Evolutionary conservation across 495 filamentous ascomycete genomes (phyloP), one percentile per base, ranked within the genome.

Genomic region (Diplogelasinospora grovesii): DNA sequence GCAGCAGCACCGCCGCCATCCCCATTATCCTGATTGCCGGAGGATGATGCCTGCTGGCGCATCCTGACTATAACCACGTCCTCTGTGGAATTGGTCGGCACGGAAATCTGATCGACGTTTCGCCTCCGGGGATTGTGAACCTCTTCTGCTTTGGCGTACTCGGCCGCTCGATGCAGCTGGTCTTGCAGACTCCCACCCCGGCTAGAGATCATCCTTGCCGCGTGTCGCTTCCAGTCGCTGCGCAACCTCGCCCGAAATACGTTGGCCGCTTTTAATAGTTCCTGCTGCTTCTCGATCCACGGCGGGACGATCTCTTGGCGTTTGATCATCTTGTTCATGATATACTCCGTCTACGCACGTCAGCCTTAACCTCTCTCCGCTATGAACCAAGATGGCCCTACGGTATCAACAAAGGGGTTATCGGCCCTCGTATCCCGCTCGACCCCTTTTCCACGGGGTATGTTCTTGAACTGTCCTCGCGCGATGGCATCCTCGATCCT

Each of bases 251-350:
- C 59, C 4, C 92, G 77, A 59, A 98, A 96, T 5, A 71, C 66
- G 29, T 68, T 71, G 5, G 81, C 70, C 9, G 84, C 77, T 39
- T 71, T 77, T 4, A 80, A 71, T 6, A 98, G 67, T 50, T 96
- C 89, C 59, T 96, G 92, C 60, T 98, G 92, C 57, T 96, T 97
- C 60, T 97, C 92, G 34, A 98, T 96, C 93, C 83, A 88, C 0
- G 82, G 83, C 0, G 83, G 83, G 3, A 83, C 79, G 30, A 86
- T 79, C 8, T 85, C 92, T 59, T 98, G 92, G 40, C 85, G 83
- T 64, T 96, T 83, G 46, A 98, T 96, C 56, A 97, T 96, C 65
- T 93, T 94, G 59, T 98, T 98, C 81, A 98, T 82, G 50, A 97
- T 86, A 57, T 95, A 96, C 61, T 95, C 90, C 0, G 93, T 97